These are phyloP conservation scores for Fusarium sp. DNA, from an alignment of 2,329 filamentous ascomycete genomes.

Conservation along the genomic window DNA sequence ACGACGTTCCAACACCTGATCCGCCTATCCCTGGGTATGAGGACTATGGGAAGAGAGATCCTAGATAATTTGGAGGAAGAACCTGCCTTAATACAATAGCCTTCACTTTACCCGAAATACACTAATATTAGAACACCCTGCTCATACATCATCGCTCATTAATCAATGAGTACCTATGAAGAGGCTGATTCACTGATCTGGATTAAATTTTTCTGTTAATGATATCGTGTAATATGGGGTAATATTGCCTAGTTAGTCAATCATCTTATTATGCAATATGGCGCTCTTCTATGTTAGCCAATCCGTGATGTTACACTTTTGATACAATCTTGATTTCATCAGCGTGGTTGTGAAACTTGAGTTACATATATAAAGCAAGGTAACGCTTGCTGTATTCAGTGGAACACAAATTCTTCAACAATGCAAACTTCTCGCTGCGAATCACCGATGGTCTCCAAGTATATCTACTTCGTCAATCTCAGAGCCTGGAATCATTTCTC, in stretches of 20 bases:
- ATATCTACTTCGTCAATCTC: neutral
- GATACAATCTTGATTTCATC: neutral
- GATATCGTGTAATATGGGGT: neutral
- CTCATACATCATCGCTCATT: fast-evolving
- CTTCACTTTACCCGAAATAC: fast-evolving
- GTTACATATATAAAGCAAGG: neutral
- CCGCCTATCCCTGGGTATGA: neutral
- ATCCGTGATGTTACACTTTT: neutral
- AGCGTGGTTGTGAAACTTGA: neutral
- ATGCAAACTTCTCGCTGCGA: neutral
- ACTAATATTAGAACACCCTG: fast-evolving
- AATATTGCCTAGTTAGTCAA: neutral
- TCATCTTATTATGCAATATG: neutral
- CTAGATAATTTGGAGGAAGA: neutral
- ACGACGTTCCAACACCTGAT: neutral
- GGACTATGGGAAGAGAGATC: neutral
- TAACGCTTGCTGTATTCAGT: neutral
- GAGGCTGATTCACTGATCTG: fast-evolving
- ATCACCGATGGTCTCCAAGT: neutral
- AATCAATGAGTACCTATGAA: fast-evolving
- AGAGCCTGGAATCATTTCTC: fast-evolving
- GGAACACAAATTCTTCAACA: neutral
- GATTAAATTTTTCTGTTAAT: fast-evolving
- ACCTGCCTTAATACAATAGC: fast-evolving
- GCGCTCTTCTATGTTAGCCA: too few relatives aligned